Percentiles rank a stretch among this genome's conserved stretches.
phyloP scores from a whole-genome alignment of 2,329 filamentous ascomycete genomes.

The Calonectria pauciramosa region DNA sequence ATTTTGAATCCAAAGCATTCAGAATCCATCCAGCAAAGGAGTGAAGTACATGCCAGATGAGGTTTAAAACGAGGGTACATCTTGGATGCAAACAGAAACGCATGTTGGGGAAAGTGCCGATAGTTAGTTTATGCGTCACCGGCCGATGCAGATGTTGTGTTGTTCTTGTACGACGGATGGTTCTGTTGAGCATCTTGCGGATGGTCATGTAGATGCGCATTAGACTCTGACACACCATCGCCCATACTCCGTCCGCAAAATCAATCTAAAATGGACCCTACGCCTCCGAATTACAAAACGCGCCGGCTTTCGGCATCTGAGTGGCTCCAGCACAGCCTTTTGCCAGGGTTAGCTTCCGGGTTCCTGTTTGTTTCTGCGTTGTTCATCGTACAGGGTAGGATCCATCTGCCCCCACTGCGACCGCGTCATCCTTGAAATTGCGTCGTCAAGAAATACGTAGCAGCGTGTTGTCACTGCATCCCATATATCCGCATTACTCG shows the following conservation, averaged over 20 bases:
- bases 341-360: not conserved
- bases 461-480: not conserved
- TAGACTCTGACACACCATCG: too few species aligned
- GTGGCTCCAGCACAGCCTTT: not conserved
- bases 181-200: not conserved
- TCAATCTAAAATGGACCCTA: not conserved
- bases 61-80: not conserved
- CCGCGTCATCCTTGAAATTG: not conserved
- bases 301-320: not conserved
- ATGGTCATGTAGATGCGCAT: too few species aligned
- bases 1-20: not conserved
- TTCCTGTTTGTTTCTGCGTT: not conserved
- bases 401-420: not conserved
- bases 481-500: not conserved
- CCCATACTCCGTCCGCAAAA: not conserved
- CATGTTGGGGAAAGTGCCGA: too few species aligned
- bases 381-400: not conserved
- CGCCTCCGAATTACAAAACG: not conserved
- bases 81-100: too few species aligned
- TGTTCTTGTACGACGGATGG: not conserved
- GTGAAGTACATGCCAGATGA: not conserved
- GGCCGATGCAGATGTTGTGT: not conserved
- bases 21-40: not conserved
- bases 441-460: not conserved
- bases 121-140: not conserved